Evolutionary conservation across 2,329 filamentous ascomycete species (phyloP).

Genomic region (Zymoseptoria brevis): DNA sequence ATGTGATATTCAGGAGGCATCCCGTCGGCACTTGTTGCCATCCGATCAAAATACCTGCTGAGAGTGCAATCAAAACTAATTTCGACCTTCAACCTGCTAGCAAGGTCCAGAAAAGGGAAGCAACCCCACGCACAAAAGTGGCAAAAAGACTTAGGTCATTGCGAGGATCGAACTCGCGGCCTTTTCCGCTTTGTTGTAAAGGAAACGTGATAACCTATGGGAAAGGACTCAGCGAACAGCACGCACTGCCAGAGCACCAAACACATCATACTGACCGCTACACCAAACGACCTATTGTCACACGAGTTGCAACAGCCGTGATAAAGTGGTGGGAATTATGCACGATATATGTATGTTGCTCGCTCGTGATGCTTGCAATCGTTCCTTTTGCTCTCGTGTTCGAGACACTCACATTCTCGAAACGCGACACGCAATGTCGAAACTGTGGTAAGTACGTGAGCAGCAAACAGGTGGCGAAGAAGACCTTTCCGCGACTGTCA

Average conservation of each 20-base stretch:
- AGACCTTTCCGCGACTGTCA: not conserved
- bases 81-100: too few relatives aligned
- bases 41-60: too few relatives aligned
- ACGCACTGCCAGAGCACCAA: too few relatives aligned
- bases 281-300: not conserved
- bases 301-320: not conserved
- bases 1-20: too few relatives aligned
- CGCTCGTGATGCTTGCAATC: not conserved
- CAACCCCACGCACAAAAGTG: too few relatives aligned
- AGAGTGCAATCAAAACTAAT: too few relatives aligned
- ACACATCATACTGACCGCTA: slow-evolving; percentile 1
- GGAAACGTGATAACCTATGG: not conserved
- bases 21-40: too few relatives aligned
- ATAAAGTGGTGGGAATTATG: not conserved
- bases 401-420: too few relatives aligned
- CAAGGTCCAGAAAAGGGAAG: too few relatives aligned
- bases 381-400: too few relatives aligned
- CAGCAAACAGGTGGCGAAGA: not conserved
- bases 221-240: too few relatives aligned
- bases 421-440: too few relatives aligned
- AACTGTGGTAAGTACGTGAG: not conserved
- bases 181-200: slow-evolving; percentile 5
- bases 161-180: slow-evolving; percentile 2
- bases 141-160: not conserved
- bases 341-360: not conserved